Evolutionary conservation across 768 basidiomycete species (phyloP).

Genomic region (Amanita inopinata): DNA sequence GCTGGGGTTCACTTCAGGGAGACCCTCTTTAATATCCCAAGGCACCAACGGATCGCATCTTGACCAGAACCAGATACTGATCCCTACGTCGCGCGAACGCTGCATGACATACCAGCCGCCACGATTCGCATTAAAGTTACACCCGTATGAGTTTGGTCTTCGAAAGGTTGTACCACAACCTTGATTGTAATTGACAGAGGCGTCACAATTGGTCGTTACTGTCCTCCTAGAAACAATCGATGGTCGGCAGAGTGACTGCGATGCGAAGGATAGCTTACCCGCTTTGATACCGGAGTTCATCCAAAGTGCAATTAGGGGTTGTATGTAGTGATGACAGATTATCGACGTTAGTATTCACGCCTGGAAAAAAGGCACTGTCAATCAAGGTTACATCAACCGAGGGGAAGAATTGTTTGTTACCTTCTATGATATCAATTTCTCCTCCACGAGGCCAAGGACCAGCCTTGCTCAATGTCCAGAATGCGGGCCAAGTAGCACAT

Average conservation of each 20-base stretch:
- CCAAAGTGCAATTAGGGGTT: constrained; percentile 36
- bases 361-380: constrained; percentile 15
- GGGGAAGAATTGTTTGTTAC: constrained; percentile 17
- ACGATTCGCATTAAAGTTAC: constrained; percentile 35
- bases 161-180: constrained; percentile 48
- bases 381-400: not conserved
- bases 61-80: constrained; percentile 58
- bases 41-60: constrained; percentile 37
- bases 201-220: constrained; percentile 38
- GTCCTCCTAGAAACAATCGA: constrained; percentile 20
- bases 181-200: constrained; percentile 40
- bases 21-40: constrained; percentile 21
- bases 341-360: constrained; percentile 35
- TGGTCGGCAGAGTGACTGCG: constrained; percentile 2
- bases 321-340: constrained; percentile 53
- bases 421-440: constrained; percentile 56
- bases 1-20: constrained; percentile 3
- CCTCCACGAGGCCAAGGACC: constrained; percentile 56
- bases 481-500: constrained; percentile 55
- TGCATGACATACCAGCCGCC: constrained; percentile 57
- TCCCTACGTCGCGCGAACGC: constrained; percentile 28
- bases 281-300: constrained; percentile 27
- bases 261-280: constrained; percentile 28
- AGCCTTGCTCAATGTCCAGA: constrained; percentile 41
- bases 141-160: constrained; percentile 33